Percentiles rank a stretch among this genome's conserved stretches.
Conservation (phyloP, 1,284 basidiomycete species). For the Athelia psychrophila region DNA sequence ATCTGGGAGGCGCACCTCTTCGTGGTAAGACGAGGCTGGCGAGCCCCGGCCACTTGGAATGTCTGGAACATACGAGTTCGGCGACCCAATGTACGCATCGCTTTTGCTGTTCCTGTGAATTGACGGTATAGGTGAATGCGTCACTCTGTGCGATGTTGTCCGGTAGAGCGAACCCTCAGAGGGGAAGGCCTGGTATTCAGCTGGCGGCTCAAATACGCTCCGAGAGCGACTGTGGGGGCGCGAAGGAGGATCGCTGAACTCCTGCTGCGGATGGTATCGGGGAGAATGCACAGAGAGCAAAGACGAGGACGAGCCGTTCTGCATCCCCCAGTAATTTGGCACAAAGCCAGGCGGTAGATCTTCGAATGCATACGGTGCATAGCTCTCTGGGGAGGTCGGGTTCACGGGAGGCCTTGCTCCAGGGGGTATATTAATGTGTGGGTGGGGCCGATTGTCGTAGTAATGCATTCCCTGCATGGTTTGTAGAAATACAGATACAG, state of each 20-base stretch:
- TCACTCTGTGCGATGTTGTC: conserved; percentile 40
- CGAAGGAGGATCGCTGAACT: conserved; percentile 26
- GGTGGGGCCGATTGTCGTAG: conserved; percentile 23
- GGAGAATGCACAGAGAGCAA: conserved; percentile 17
- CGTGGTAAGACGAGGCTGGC: conserved; percentile 34
- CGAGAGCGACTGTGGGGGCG: conserved; percentile 31
- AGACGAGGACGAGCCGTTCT: conserved; percentile 27
- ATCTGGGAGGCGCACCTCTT: conserved; percentile 18
- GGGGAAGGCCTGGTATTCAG: conserved; percentile 38
- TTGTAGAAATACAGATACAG: too few species aligned
- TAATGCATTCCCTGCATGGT: not conserved
- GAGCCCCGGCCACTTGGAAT: conserved; percentile 10
- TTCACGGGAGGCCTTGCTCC: conserved; percentile 28
- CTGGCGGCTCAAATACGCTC: conserved; percentile 10
- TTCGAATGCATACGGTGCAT: conserved; percentile 22
- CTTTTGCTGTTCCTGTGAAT: conserved; percentile 29
- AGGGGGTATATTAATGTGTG: conserved; percentile 37
- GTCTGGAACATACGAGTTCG: too few species aligned
- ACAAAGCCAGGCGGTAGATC: conserved; percentile 13
- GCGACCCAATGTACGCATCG: conserved; percentile 25
- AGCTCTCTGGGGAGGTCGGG: conserved; percentile 24
- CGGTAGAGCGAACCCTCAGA: conserved; percentile 53
- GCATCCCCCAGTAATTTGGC: conserved; percentile 20
- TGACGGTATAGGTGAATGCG: conserved; percentile 28
- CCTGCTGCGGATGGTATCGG: conserved; percentile 19